Conservation (phyloP, 1,139 yeast species). For the Ogataea hybrid region DNA sequence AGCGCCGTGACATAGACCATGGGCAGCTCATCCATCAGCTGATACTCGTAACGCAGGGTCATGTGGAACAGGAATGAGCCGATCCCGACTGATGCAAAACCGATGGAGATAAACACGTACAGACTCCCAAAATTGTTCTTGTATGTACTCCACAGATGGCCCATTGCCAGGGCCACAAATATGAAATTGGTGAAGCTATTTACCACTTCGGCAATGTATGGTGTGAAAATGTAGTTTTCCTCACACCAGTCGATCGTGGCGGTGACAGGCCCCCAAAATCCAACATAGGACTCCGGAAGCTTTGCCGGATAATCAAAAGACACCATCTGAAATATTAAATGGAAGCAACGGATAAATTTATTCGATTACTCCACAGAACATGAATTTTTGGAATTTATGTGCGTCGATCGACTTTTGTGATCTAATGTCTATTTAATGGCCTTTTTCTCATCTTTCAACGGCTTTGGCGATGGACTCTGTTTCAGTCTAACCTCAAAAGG, state of each 20-base stretch:
- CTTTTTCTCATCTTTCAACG: slow-evolving; percentile 41
- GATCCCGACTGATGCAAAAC: slow-evolving; percentile 84
- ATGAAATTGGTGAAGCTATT: slow-evolving; percentile 74
- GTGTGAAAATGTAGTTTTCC: slow-evolving; percentile 86
- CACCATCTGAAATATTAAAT: slow-evolving; percentile 7
- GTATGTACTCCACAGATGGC: slow-evolving; percentile 61
- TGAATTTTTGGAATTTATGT: neutral
- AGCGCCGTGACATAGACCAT: slow-evolving; percentile 98
- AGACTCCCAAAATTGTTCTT: slow-evolving; percentile 63
- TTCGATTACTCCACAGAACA: slow-evolving; percentile 1
- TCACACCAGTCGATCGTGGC: slow-evolving; percentile 97
- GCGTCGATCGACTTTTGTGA: slow-evolving; percentile 7
- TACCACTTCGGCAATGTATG: slow-evolving; percentile 82
- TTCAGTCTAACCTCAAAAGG: slow-evolving; percentile 28
- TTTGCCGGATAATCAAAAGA: slow-evolving; percentile 18
- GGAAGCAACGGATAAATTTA: neutral
- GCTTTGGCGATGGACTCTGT: slow-evolving; percentile 16
- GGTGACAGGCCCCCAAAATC: slow-evolving; percentile 36
- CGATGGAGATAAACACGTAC: slow-evolving; percentile 68
- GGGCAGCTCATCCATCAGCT: slow-evolving; percentile 90
- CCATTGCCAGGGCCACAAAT: slow-evolving; percentile 58
- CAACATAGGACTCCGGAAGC: slow-evolving; percentile 22
- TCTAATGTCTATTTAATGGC: neutral
- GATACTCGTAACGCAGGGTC: slow-evolving; percentile 88
- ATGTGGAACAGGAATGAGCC: slow-evolving; percentile 97